Base-by-base conservation (phyloP, 768 basidiomycete species). In the Serendipita sp. region DNA sequence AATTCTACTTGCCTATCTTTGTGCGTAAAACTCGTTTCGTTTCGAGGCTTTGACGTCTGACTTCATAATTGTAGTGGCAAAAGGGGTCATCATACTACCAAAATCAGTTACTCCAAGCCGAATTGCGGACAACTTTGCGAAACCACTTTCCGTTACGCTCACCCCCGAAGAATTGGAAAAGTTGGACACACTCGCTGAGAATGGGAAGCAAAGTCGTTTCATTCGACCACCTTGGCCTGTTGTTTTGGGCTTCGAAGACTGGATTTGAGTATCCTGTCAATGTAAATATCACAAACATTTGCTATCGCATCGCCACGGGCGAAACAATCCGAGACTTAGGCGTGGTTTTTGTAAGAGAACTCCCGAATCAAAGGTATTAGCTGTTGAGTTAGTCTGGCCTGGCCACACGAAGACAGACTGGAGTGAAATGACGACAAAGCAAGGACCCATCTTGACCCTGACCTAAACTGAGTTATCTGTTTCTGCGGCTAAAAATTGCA, bases 221-320 rank as follows among this genome's bases (percentile, higher is more conserved):
- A 55, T 64, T 52, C 13, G 10, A 10, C 63, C 63, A 15, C 63
- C 63, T 16, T 64, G 63, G 63, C 63, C 52, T n/a, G 52, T 53
- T 27, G 23, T 13, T 13, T 29, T 53, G 13, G 52, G 52, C 11
- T 53, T 53, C 52, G 52, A 53, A 31, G 52, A 53, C 52, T 53
- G 52, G 52, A 53, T 53, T 29, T 53, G 31, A 27, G 18, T 2
- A 18, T 18, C 18, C 11, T 13, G 44, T 45, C 44, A 23, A 23
- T 23, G 23, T 23, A 23, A 23, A 23, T 23, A 23, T 23, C 23
- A 23, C 23, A 23, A 23, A 23, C 23, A 23, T 23, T 23, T 23
- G 23, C 23, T 23, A 23, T 23, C 1, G 23, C 23, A 23, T 23
- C 23, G 23, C 23, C 23, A 23, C 23, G 23, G 23, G 23, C 23